Evolutionary conservation across 2,329 filamentous ascomycete species (phyloP), one percentile per base, ranked within the genome.

Genomic region (Emmonsiellopsis sp.): DNA sequence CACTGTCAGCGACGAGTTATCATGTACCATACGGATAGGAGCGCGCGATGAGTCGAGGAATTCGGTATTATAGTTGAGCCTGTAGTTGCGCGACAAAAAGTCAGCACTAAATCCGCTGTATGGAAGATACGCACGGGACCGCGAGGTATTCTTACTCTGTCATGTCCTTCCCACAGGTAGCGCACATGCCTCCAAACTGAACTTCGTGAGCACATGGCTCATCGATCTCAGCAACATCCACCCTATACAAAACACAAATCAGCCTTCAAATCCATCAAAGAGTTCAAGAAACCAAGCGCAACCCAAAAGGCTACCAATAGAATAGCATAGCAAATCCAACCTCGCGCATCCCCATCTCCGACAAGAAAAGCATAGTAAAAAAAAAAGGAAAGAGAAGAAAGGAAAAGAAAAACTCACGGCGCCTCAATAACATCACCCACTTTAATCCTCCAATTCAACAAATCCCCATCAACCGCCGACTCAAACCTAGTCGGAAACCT

Each of bases 151-250:
- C 77, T 58, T 72, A 81, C 78, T 89, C 84, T 52, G 88, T 95
- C 90, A 98, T 95, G 71, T 97, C 91, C 71, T 92, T 89, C 58
- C 93, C 93, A 71, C 93, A 98, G 57, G 91, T 81, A 55, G 84
- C 89, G 72, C 93, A 98, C 60, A 98, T 80, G 44, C 91, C 91
- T 53, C 87, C 86, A 65, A 88, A 95, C 70, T 97, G 92, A 42
- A 95, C 80, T 62, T 92, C 87, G 71, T 98, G 93, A 33, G 86
- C 81, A 71, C 93, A 98, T 53, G 87, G 83, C 74, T 98, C 93
- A 63, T 95, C 87, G 52, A 98, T 86, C 56, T 89, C 84, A 55
- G 90, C 81, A 57, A 86, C 69, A 21, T 76, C 71, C 36, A 77
- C 69, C 31, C 80, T 82, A 57, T 14, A 53, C 43, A 52, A 42